Base-by-base conservation (phyloP, 176 grass and related monocot species). In the Triticum dicoccoides region DNA sequence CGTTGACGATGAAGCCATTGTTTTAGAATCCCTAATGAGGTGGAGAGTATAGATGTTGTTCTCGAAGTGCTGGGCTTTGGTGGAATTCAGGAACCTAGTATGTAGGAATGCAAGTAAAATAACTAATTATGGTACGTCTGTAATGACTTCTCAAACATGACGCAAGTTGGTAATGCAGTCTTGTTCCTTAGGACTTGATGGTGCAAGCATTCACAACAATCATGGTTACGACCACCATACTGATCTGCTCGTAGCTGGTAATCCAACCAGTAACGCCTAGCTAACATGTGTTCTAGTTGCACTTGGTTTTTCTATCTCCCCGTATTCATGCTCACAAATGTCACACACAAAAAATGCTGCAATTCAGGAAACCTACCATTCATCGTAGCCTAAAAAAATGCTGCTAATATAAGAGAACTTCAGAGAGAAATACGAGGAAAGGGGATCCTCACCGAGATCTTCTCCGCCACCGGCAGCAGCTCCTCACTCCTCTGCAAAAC, bases 401-500 rank as follows among this genome's bases (percentile, higher is more conserved):
- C 20, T 82, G 21, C 44, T 37, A 61, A 83, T 75, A 65, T 15
- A 17, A 35, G 11, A 65, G 25, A 76, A 65, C 39, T 51, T 17
- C 5, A 29, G 13, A 49, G 21, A 11, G 41, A 76, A 86, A 80
- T 20, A 33, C 23, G 56, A 21, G 9, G 45, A 2, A 24, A 24
- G 7, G 41, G 42, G 47, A 65, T 85, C 27, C 79, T 88, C 41
- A 97, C 95, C 78, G 92, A 86, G 70, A 97, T 91, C 78, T 92
- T 97, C 79, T 91, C 95, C 73, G 81, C 92, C 35, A 91, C 92
- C 3, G 88, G 95, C 68, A 88, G 78, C 84, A 90, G 7, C 73
- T 91, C 90, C 52, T 89, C 90, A 65, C 81, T 91, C 84, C 76
- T 86, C 95, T 95, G 65, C 78, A n/a, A 61, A 84, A 59, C 24